Base-by-base conservation (phyloP, 768 basidiomycete genomes). In the Mycena rosella region DNA sequence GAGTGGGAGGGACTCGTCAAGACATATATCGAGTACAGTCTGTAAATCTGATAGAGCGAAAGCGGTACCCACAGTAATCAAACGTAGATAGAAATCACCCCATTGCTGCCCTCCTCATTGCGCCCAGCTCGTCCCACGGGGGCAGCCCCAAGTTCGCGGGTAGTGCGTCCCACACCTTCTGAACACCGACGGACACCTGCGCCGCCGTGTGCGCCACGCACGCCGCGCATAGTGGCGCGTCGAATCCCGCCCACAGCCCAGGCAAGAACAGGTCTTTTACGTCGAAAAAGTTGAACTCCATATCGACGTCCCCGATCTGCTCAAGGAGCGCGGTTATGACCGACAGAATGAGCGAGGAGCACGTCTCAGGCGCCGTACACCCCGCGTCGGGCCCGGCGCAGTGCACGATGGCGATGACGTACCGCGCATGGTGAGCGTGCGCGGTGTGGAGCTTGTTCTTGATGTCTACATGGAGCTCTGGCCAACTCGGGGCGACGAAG, bases 231-330 rank as follows among this genome's bases (percentile, higher is more conserved):
- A 64, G 45, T 26, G 63, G 55, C 47, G 36, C 26, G 14, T 54
- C 55, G 5, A 57, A 17, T 5, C 27, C 47, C 27, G 36, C 47
- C 55, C 54, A 64, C 14, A 64, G 20, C 10, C 48, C 24, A 1
- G 63, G 63, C 38, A 48, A 24, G 14, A 64, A 64, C 11, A 64
- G 26, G 38, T 64, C 63, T 55, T 57, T 64, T 26, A 64, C 47
- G 20, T 64, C 63, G 14, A 64, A 64, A 8, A 57, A 57, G 24
- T 64, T 64, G 38, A 57, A 64, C 48, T 64, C 63, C 47, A 52
- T 57, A 14, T 51, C 45, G 2, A 51, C 11, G 22, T 64, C 38
- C 5, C 47, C 47, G 18, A 64, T 44, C 17, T 40, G 47, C 55
- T 57, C 55, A 9, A 64, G n/a, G 3, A 64, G 36, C 9, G 48